Base-by-base conservation (phyloP, 768 basidiomycete genomes). In the Piloderma croceum region DNA sequence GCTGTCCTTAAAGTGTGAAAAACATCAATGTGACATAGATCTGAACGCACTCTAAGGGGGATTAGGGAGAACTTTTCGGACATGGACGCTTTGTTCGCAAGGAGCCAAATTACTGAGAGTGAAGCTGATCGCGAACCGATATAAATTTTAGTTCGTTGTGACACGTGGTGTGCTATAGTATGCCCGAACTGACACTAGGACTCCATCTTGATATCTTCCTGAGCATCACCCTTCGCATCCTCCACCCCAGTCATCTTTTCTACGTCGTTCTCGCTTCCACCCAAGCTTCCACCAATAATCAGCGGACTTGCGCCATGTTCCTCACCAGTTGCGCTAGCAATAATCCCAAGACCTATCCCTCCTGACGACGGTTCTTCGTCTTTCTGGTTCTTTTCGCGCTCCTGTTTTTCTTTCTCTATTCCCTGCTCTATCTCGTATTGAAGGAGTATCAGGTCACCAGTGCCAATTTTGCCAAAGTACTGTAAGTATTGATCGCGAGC, bases 401-500 rank as follows among this genome's bases (percentile, higher is more conserved):
- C n/a, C n/a, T n/a, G n/a, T n/a, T n/a, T n/a, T n/a, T n/a, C n/a
- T n/a, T n/a, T n/a, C n/a, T n/a, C n/a, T n/a, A n/a, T n/a, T n/a
- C n/a, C n/a, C n/a, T n/a, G n/a, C n/a, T 67, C 64, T n/a, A 68
- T 62, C 45, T 60, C 58, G 18, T 57, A 50, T 12, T 55, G 47
- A 17, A 72, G 70, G 13, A 68, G 49, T 36, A 72, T 71, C 45
- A 92, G 65, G 45, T 90, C 86, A 6, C 85, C 87, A 5, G 78
- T 79, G 13, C 84, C 86, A 45, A 90, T 89, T 64, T 78, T 83
- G n/a, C 79, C 74, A 48, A 91, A 90, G 49, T 87, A 79, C 46
- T 81, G 76, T 29, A 90, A 57, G 58, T 90, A 66, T 43, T 73
- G 72, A 48, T 86, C 80, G 25, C 88, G 81, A 39, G 84, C 78